Conservation (phyloP, 2,329 filamentous ascomycete species). For the Cadophora luteo-olivacea region DNA sequence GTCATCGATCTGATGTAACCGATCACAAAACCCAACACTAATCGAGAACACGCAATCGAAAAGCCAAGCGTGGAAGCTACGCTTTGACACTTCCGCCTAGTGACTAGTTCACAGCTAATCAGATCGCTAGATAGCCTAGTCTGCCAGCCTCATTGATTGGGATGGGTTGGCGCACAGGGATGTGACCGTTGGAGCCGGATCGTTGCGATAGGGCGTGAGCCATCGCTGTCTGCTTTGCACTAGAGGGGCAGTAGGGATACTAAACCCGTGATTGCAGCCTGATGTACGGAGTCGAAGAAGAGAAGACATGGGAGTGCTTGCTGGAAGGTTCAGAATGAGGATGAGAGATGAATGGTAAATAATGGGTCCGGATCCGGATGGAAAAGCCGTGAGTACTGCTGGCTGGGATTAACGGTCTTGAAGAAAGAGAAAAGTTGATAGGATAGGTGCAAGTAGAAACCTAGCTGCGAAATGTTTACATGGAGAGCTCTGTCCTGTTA, state of each 20-base stretch:
- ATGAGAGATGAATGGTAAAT: no score
- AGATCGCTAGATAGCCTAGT: background rate
- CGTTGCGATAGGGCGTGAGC: conserved; percentile 1
- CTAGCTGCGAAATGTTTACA: background rate
- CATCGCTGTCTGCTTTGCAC: background rate
- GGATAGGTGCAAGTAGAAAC: background rate
- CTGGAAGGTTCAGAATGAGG: background rate
- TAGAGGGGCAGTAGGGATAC: background rate
- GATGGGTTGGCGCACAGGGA: background rate
- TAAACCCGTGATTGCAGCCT: background rate
- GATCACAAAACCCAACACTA: background rate
- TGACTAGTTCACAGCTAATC: background rate
- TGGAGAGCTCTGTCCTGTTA: background rate
- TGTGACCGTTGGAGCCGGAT: background rate
- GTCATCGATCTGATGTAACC: background rate
- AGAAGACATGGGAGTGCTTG: background rate
- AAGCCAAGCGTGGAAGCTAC: background rate
- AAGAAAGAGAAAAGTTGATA: background rate
- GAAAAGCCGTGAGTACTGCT: background rate
- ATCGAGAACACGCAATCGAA: background rate
- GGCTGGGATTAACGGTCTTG: background rate
- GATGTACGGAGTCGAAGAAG: background rate
- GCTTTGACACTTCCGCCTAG: background rate
- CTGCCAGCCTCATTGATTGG: background rate
- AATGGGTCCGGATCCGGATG: background rate